Evolutionary conservation across 108 stramenopile species (phyloP).

Genomic region (Cylindrotheca closterium): DNA sequence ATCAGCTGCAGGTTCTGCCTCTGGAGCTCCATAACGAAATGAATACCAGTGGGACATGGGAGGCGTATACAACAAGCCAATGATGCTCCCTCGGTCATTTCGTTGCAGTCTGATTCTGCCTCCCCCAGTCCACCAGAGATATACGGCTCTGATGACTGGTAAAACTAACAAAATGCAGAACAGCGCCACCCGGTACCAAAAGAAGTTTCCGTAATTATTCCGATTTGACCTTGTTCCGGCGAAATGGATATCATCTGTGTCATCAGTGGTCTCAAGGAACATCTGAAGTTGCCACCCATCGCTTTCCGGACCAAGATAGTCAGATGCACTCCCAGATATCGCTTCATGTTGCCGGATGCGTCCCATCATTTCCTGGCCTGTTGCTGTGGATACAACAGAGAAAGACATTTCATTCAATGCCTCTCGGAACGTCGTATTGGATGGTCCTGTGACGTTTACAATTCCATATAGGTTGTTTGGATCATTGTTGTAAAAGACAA

Average conservation of each 20-base stretch:
- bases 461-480: conserved; percentile 14
- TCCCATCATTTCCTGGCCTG: conserved; percentile 14
- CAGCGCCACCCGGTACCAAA: conserved; percentile 38
- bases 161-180: conserved; percentile 48
- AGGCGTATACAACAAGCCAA: conserved; percentile 44
- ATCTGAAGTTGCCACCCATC: conserved; percentile 20
- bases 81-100: conserved; percentile 41
- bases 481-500: conserved; percentile 46
- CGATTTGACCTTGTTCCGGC: background rate
- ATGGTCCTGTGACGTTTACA: background rate
- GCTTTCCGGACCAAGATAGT: conserved; percentile 4
- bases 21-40: too few relatives aligned
- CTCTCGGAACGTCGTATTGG: background rate
- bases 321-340: conserved; percentile 3
- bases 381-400: conserved; percentile 11
- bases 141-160: conserved; percentile 38
- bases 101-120: conserved; percentile 47
- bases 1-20: background rate
- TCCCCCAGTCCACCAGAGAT: conserved; percentile 51
- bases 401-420: background rate
- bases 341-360: conserved; percentile 1
- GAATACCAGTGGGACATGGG: conserved; percentile 42
- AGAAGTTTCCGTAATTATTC: conserved; percentile 17
- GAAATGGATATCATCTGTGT: background rate
- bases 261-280: background rate